These are phyloP conservation scores for Paramecium primaurelia DNA, from an alignment of 73 alveolate genomes.

Conservation along the genomic window DNA sequence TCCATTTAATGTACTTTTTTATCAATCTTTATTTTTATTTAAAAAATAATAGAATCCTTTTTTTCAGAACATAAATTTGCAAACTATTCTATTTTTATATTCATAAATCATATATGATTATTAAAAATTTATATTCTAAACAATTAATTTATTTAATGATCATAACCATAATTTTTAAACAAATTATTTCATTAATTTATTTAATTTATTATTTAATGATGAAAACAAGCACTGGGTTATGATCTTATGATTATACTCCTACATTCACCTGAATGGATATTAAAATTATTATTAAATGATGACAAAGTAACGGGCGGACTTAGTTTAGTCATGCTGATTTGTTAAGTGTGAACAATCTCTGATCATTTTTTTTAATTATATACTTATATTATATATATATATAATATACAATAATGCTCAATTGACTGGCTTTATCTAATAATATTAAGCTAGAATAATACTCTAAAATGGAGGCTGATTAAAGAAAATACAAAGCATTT, in stretches of 20 bases:
- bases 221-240: conserved; percentile 35
- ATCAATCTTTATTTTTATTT: no score
- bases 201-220: background rate
- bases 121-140: no score
- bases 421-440: conserved; percentile 16
- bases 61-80: background rate
- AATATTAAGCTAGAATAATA: background rate
- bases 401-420: background rate
- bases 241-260: background rate
- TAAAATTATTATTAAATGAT: background rate
- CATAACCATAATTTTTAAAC: conserved; percentile 22
- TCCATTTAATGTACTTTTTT: no score
- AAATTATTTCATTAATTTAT: background rate
- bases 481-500: conserved; percentile 84
- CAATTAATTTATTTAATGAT: background rate
- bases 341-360: conserved; percentile 37
- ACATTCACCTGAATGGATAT: background rate
- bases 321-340: conserved; percentile 15
- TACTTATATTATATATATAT: background rate
- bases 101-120: no score
- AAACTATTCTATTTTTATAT: no score
- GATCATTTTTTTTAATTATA: background rate
- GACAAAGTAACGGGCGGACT: conserved; percentile 36
- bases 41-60: no score
- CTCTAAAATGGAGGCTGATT: conserved; percentile 91